Conservation (phyloP, 2,329 filamentous ascomycete genomes). For the Stemphylium vesicarium region DNA sequence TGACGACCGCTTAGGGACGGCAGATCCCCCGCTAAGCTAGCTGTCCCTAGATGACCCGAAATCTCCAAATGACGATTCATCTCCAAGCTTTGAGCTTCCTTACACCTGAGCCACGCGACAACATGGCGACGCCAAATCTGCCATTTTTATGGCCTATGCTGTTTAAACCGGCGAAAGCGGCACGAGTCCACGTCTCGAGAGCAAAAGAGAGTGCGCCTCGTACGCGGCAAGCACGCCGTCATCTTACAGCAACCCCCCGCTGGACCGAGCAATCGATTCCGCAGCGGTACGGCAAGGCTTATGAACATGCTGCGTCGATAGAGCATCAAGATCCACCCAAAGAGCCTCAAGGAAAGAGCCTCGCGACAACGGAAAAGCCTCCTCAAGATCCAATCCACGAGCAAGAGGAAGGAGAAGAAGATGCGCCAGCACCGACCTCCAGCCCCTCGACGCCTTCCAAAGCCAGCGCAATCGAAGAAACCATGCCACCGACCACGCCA, state of each 20-base stretch:
- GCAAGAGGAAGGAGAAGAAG: slow-evolving; percentile 36
- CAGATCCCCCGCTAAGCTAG: slow-evolving; percentile 20
- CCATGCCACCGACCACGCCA: slow-evolving; percentile 11
- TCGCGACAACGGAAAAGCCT: slow-evolving; percentile 8
- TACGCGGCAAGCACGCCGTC: slow-evolving; percentile 23
- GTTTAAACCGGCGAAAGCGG: slow-evolving; percentile 41
- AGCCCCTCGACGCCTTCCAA: slow-evolving; percentile 22
- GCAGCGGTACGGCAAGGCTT: slow-evolving; percentile 57
- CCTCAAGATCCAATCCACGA: slow-evolving; percentile 19
- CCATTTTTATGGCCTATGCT: slow-evolving; percentile 57
- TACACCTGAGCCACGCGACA: slow-evolving; percentile 8
- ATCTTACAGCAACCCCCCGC: slow-evolving; percentile 40
- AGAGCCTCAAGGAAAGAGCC: slow-evolving; percentile 10
- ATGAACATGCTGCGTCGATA: slow-evolving; percentile 53
- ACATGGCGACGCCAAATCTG: slow-evolving; percentile 54
- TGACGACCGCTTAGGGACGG: slow-evolving; percentile 18
- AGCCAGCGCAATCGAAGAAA: slow-evolving; percentile 19
- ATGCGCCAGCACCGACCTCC: slow-evolving; percentile 23
- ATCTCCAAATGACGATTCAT: slow-evolving; percentile 12
- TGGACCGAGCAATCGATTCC: slow-evolving; percentile 37
- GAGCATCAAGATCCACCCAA: slow-evolving; percentile 17
- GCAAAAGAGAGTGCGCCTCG: slow-evolving; percentile 11
- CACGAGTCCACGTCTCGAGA: slow-evolving; percentile 25
- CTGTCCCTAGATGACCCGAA: slow-evolving; percentile 15
- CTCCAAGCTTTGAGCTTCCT: slow-evolving; percentile 2